Evolutionary conservation across 352 stramenopile genomes (phyloP), one percentile per base, ranked within the genome.

Genomic region (Bremia lactucae): DNA sequence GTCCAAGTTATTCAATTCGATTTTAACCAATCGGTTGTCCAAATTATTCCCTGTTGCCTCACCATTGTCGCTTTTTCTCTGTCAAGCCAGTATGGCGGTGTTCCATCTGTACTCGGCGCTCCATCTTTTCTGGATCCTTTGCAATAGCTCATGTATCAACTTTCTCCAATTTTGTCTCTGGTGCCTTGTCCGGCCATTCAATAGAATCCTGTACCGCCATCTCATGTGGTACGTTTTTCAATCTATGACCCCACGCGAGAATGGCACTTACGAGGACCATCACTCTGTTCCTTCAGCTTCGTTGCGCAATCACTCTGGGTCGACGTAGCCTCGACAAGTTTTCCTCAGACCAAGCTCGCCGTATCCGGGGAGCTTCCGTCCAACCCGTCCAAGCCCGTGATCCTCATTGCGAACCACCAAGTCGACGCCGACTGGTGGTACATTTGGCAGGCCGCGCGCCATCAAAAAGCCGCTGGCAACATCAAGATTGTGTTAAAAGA

Each of bases 391-490:
- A 83, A 83, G 11, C 84, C 84, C 9, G 74, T 63, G 5, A 87
- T 97, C 46, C 68, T 96, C 48, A 78, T 96, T 19, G 78, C 68
- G 6, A 97, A 97, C 65, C 88, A 97, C 62, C 68, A 96, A 34
- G 72, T 92, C 24, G 83, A 97, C 58, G 83, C 73, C 8, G 91
- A 97, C 65, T 96, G 86, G 68, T 96, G 87, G 87, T 96, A 90
- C 55, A 73, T 95, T 34, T 95, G 87, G 76, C 76, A 91, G 51
- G 72, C 85, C 20, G 72, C 83, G 49, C 75, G 78, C 5, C 45
- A 65, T 13, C 44, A 70, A 19, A 41, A 69, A 0, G 73, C 71
- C 18, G 72, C 80, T 5, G 82, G 82, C 7, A 87, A 92, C 62
- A 65, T 95, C 42, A 95, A 95, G 65, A 93, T 95, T 46, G 86